A percentile compares a stretch with the other conserved stretches of the same genome.
These are phyloP conservation scores for Fraxinus sp. DNA, from an alignment of 305 asterid genomes.

Conservation along the genomic window DNA sequence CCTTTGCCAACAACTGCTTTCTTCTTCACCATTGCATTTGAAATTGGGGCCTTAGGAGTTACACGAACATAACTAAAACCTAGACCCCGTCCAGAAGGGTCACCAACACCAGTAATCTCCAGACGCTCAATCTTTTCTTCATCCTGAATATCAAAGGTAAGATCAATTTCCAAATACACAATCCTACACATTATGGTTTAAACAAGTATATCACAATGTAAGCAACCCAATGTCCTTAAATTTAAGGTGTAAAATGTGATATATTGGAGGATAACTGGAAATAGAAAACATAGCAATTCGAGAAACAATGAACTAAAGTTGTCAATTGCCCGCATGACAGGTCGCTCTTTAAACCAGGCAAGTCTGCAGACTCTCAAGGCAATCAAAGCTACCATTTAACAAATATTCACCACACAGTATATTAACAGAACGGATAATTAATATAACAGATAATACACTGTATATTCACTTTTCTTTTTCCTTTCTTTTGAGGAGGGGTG, in stretches of 20 bases:
- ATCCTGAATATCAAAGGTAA: conserved; percentile 49
- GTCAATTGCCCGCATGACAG: conserved; percentile 14
- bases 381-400: background rate
- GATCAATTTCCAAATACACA: conserved; percentile 12
- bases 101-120: conserved; percentile 98
- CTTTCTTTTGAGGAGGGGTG: background rate
- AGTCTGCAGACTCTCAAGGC: background rate
- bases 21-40: conserved; percentile 78
- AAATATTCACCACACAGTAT: background rate
- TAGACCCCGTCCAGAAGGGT: conserved; percentile 98
- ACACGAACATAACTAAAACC: conserved; percentile 96
- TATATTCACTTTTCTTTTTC: background rate
- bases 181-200: background rate
- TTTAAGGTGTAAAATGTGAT: background rate
- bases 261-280: background rate
- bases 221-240: background rate
- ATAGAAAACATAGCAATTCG: background rate
- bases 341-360: conserved; percentile 4
- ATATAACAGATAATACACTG: background rate
- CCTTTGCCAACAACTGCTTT: conserved; percentile 82
- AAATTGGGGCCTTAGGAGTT: conserved; percentile 82
- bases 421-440: background rate
- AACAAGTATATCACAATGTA: background rate
- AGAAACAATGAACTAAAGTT: background rate
- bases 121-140: conserved; percentile 95